Conservation (phyloP, 192 early-diverging fungal genomes). For the Funneliformis mosseae region DNA sequence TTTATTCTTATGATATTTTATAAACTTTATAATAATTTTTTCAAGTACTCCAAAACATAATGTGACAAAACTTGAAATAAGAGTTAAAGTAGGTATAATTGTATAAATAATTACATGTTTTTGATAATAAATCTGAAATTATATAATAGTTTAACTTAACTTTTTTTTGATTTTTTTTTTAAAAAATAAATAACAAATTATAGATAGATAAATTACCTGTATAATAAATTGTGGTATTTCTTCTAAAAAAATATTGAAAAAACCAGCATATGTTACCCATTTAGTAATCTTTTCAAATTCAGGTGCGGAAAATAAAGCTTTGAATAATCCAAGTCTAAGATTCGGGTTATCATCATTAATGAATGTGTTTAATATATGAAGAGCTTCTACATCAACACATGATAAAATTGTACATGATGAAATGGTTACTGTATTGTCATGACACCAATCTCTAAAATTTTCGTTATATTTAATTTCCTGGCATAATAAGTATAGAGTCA, state of each 20-base stretch:
- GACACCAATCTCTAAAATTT: neutral
- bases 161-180: neutral
- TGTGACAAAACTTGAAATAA: neutral
- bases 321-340: neutral
- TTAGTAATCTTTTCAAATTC: neutral
- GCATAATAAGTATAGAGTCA: neutral
- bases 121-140: neutral
- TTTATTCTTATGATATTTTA: no score
- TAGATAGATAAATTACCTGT: neutral
- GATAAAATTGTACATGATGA: slow-evolving; percentile 2
- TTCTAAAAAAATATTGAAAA: slow-evolving; percentile 1
- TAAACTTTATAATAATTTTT: no score
- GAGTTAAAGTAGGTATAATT: neutral
- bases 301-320: neutral
- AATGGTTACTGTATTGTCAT: neutral
- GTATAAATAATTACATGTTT: neutral
- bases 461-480: neutral
- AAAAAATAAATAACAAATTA: neutral
- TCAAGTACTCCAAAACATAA: neutral
- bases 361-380: no score
- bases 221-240: slow-evolving; percentile 20
- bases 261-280: neutral
- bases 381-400: slow-evolving; percentile 6
- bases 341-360: no score
- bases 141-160: neutral